Evolutionary conservation across 352 stramenopile species (phyloP).

Genomic region (Hyphochytrium catenoides): DNA sequence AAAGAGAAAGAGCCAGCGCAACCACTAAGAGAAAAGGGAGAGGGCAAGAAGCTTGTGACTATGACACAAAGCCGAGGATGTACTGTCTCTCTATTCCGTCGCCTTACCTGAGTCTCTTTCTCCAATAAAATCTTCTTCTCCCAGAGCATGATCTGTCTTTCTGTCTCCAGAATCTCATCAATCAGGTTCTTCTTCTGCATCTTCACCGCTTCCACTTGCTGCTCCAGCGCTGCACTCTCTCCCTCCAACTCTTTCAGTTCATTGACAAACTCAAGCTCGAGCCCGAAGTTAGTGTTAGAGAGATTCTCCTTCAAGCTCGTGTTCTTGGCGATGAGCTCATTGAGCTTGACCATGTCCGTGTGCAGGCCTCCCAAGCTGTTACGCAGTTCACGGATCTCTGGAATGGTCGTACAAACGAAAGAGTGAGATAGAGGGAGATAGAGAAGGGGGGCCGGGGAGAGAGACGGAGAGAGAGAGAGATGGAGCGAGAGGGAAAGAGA

Average conservation of each 20-base stretch:
- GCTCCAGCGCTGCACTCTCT: constrained; percentile 37
- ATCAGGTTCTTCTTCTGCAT: constrained; percentile 59
- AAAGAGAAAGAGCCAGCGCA: no score
- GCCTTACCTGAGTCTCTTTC: constrained; percentile 84
- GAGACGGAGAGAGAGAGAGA: no score
- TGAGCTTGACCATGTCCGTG: constrained; percentile 69
- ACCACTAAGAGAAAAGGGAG: no score
- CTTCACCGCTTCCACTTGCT: constrained; percentile 35
- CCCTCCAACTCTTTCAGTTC: constrained; percentile 73
- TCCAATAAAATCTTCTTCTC: constrained; percentile 91
- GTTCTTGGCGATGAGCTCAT: constrained; percentile 74
- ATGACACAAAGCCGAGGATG: no score
- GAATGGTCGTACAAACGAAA: no score
- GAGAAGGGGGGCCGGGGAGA: no score
- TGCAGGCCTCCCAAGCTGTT: constrained; percentile 49
- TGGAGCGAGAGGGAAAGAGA: no score
- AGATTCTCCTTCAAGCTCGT: constrained; percentile 39
- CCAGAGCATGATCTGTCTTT: constrained; percentile 79
- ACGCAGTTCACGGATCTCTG: constrained; percentile 52
- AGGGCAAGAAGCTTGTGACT: no score
- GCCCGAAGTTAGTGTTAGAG: constrained; percentile 53
- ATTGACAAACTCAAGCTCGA: constrained; percentile 68
- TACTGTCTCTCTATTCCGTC: no score
- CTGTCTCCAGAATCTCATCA: constrained; percentile 64
- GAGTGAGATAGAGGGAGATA: no score